A percentile compares a stretch with the other conserved stretches of the same genome.
phyloP scores from a whole-genome alignment of 1,284 basidiomycete species.

The Wolfiporia cocos region DNA sequence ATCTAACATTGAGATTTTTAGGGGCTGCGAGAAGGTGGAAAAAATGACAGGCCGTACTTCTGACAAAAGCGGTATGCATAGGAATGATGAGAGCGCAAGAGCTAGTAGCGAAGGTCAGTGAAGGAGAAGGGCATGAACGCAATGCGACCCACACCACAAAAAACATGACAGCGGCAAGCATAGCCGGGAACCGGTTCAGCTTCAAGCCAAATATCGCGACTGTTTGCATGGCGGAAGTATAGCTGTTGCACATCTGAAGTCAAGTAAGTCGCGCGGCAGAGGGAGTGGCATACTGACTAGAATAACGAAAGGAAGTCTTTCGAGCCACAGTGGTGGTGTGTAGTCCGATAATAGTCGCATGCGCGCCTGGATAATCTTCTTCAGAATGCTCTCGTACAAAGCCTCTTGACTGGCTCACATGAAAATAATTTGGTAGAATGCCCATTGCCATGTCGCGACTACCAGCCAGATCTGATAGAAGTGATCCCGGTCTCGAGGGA shows the following conservation, averaged over 20 bases:
- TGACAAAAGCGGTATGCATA: slow-evolving; percentile 38
- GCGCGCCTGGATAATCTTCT: no score
- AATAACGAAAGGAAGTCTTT: slow-evolving; percentile 60
- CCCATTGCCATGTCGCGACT: slow-evolving; percentile 52
- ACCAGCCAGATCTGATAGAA: slow-evolving; percentile 57
- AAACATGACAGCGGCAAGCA: slow-evolving; percentile 51
- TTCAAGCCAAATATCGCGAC: slow-evolving; percentile 76
- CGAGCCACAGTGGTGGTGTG: slow-evolving; percentile 39
- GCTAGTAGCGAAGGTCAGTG: slow-evolving; percentile 26
- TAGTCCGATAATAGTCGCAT: no score
- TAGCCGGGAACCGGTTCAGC: slow-evolving; percentile 61
- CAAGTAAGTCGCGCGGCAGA: background rate
- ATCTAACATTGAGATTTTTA: slow-evolving; percentile 27
- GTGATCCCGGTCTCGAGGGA: slow-evolving; percentile 52
- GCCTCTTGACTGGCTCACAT: slow-evolving; percentile 46
- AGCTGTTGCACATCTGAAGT: slow-evolving; percentile 21
- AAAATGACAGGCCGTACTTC: slow-evolving; percentile 35
- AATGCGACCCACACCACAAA: slow-evolving; percentile 46
- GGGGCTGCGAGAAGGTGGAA: background rate
- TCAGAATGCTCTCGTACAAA: no score
- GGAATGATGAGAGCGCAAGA: slow-evolving; percentile 51
- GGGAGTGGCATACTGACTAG: slow-evolving; percentile 44
- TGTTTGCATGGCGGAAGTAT: slow-evolving; percentile 60
- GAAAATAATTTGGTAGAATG: slow-evolving; percentile 42
- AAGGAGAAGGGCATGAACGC: background rate